A percentile compares a stretch with the other conserved stretches of the same genome.
These are phyloP conservation scores for Dactylorhiza incarnata DNA, from an alignment of 106 monocot genomes.

Conservation along the genomic window DNA sequence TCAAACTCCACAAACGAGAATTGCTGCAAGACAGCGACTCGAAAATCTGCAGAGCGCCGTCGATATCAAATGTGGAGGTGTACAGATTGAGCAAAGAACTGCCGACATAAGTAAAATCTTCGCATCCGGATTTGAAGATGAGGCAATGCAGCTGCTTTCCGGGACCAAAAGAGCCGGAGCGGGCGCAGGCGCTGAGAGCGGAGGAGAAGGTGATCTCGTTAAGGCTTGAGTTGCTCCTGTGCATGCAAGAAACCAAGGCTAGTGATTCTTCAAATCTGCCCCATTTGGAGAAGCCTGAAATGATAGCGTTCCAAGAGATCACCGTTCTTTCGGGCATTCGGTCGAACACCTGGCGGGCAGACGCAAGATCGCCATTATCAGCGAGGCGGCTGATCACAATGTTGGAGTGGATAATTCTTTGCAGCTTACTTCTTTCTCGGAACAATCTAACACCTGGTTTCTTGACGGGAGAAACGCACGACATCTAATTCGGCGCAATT, in stretches of 20 bases:
- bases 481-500: not conserved
- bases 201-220: conserved; percentile 23
- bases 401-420: not conserved
- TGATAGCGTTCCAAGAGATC: conserved; percentile 21
- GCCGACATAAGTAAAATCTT: conserved; percentile 22
- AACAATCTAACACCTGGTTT: not conserved
- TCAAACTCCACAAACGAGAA: conserved; percentile 22
- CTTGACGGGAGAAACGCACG: not conserved
- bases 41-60: conserved; percentile 9
- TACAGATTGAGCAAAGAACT: conserved; percentile 29
- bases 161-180: not conserved
- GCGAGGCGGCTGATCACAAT: not conserved
- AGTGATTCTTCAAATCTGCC: conserved; percentile 13
- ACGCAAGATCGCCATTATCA: conserved; percentile 2
- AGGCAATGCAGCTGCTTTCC: conserved; percentile 18
- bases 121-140: conserved; percentile 24
- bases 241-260: conserved; percentile 4
- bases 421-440: not conserved
- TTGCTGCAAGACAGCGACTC: conserved; percentile 16
- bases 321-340: conserved; percentile 20
- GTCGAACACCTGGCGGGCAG: conserved; percentile 17
- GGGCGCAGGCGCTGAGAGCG: conserved; percentile 12
- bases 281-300: conserved; percentile 13
- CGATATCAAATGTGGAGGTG: conserved; percentile 24
- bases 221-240: conserved; percentile 8